Evolutionary conservation across 768 basidiomycete species (phyloP).

Genomic region (Leccinum rimulosum): DNA sequence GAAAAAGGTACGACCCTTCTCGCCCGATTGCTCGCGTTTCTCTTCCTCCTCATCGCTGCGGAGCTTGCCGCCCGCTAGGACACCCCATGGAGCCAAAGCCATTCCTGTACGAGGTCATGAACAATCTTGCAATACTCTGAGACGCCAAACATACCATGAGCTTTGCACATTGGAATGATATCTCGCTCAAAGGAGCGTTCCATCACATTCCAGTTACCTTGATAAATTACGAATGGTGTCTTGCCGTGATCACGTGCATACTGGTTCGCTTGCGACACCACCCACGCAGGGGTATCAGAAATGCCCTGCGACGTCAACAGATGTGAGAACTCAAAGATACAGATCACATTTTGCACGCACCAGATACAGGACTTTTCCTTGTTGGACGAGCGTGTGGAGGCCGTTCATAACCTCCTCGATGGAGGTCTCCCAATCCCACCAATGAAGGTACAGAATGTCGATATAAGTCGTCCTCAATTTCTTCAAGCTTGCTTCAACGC

Average conservation of each 20-base stretch:
- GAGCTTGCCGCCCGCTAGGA: slow-evolving; percentile 35
- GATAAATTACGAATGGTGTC: slow-evolving; percentile 46
- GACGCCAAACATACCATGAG: slow-evolving; percentile 16
- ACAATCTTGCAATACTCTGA: not conserved
- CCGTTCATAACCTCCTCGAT: slow-evolving; percentile 41
- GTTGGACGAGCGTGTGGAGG: slow-evolving; percentile 36
- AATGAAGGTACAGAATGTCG: slow-evolving; percentile 27
- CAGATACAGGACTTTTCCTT: slow-evolving; percentile 40
- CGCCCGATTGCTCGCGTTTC: slow-evolving; percentile 22
- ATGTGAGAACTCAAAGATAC: not conserved
- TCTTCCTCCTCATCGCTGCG: slow-evolving; percentile 33
- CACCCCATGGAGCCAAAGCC: slow-evolving; percentile 38
- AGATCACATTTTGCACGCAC: not conserved
- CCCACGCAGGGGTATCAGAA: slow-evolving; percentile 39
- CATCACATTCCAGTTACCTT: slow-evolving; percentile 35
- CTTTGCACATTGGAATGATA: slow-evolving; percentile 36
- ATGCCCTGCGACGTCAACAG: slow-evolving; percentile 17
- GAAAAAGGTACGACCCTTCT: not conserved
- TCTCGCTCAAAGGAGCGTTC: slow-evolving; percentile 44
- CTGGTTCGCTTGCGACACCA: slow-evolving; percentile 40
- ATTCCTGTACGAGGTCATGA: slow-evolving; percentile 16
- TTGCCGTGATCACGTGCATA: slow-evolving; percentile 42
- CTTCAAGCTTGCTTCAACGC: slow-evolving; percentile 31
- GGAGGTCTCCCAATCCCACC: slow-evolving; percentile 38
- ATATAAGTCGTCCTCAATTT: slow-evolving; percentile 26